These are phyloP conservation scores for Dimargaris cristalligena DNA, from an alignment of 192 early-diverging fungal species.

Conservation along the genomic window DNA sequence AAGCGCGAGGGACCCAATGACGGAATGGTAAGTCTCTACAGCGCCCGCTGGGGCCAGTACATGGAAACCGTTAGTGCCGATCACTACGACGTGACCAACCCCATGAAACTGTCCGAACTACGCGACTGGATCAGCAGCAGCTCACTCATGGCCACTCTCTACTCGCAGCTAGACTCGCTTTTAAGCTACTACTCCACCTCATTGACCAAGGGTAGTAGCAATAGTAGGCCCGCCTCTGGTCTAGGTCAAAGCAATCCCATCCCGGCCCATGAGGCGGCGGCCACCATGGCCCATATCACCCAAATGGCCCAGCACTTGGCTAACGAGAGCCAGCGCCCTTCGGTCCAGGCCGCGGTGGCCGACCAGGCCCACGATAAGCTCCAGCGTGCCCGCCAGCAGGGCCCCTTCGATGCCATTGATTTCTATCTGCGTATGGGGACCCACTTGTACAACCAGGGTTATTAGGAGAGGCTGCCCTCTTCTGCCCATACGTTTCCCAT, in stretches of 20 bases:
- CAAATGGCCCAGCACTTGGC: slow-evolving; percentile 7
- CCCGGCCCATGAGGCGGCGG: too few relatives aligned
- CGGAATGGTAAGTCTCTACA: slow-evolving; percentile 68
- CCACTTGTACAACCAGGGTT: slow-evolving; percentile 44
- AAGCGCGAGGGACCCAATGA: slow-evolving; percentile 78
- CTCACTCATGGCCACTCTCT: slow-evolving; percentile 1
- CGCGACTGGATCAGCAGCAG: background rate
- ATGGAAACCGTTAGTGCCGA: slow-evolving; percentile 63
- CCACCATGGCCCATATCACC: background rate
- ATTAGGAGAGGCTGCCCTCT: slow-evolving; percentile 26
- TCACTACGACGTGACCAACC: slow-evolving; percentile 71
- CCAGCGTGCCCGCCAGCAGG: slow-evolving; percentile 11
- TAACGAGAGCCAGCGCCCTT: background rate
- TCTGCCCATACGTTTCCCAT: too few relatives aligned
- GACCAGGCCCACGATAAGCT: background rate
- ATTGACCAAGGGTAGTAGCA: too few relatives aligned
- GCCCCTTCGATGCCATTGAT: slow-evolving; percentile 46
- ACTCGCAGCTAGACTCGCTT: slow-evolving; percentile 2
- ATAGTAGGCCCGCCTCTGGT: too few relatives aligned
- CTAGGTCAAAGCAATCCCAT: too few relatives aligned
- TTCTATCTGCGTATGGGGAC: slow-evolving; percentile 58
- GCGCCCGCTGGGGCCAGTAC: slow-evolving; percentile 81
- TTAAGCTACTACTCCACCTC: background rate
- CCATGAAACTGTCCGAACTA: slow-evolving; percentile 8
- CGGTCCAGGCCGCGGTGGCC: background rate